Evolutionary conservation across 495 filamentous ascomycete species (phyloP).

Genomic region (Filosporella fistucella): DNA sequence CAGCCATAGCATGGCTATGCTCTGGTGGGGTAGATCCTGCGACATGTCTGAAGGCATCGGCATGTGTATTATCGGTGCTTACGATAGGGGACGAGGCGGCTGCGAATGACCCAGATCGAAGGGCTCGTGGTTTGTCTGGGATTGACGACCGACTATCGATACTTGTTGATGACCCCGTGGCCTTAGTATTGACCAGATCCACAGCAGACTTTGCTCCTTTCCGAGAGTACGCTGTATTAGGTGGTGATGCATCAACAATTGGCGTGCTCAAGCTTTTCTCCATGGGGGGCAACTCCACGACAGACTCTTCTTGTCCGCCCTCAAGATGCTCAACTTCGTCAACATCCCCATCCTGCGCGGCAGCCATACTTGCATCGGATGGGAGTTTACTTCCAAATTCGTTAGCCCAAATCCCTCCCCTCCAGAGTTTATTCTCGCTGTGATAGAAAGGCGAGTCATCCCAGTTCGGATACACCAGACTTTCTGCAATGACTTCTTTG

Average conservation of each 20-base stretch:
- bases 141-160: slow-evolving; percentile 29
- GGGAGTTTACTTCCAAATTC: slow-evolving; percentile 38
- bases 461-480: slow-evolving; percentile 90
- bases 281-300: slow-evolving; percentile 37
- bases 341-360: slow-evolving; percentile 54
- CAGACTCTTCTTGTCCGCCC: slow-evolving; percentile 22
- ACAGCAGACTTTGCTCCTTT: slow-evolving; percentile 20
- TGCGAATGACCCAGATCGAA: slow-evolving; percentile 62
- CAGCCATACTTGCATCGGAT: slow-evolving; percentile 37
- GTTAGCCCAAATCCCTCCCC: slow-evolving; percentile 85
- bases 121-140: slow-evolving; percentile 44
- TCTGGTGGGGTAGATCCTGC: slow-evolving; percentile 36
- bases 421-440: slow-evolving; percentile 67
- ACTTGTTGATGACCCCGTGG: slow-evolving; percentile 33
- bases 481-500: slow-evolving; percentile 87
- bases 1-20: slow-evolving; percentile 60
- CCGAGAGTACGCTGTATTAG: slow-evolving; percentile 16
- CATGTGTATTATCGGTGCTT: slow-evolving; percentile 54
- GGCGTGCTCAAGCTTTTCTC: slow-evolving; percentile 59
- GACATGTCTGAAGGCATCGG: slow-evolving; percentile 44
- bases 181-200: slow-evolving; percentile 12
- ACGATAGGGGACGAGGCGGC: slow-evolving; percentile 59
- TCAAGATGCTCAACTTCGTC: slow-evolving; percentile 41
- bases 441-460: slow-evolving; percentile 89
- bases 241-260: slow-evolving; percentile 26